Base-by-base conservation (phyloP, 805 yeast species). In the Starmera amethionina region DNA sequence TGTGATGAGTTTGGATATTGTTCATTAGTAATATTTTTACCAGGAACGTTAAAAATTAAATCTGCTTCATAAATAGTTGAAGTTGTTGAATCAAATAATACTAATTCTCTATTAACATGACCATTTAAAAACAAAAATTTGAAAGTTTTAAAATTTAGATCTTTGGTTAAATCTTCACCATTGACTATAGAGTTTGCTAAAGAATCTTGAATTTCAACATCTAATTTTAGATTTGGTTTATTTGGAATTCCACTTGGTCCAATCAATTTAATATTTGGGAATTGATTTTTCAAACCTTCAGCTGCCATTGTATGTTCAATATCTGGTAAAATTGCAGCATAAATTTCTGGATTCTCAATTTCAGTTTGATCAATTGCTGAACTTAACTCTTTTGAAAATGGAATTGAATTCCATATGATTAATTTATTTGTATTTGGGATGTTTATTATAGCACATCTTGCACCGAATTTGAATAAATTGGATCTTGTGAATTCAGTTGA, bases 271-370 rank as follows among this genome's bases (percentile, higher is more conserved):
- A 75, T 56, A 3, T 63, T 50, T 4, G 85, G 83, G 52, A 62
- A 68, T 40, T 59, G 56, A 15, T 64, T 61, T 51, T 73, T 70
- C 59, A 79, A 72, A 12, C 72, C 68, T 22, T 57, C 51, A 11
- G 79, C 73, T 3, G 81, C 83, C 74, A 80, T 59, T 1, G 82
- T 76, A 51, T 81, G 88, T 46, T 77, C 82, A 29, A 46, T 51
- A 50, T 81, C 84, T 2, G 87, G 86, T 36, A 81, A 65, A 34
- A 82, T 65, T 31, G 77, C 61, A 45, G 75, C 71, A 2, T 70
- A 55, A 33, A 77, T 64, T 27, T 67, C 65, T 28, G 55, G 49
- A 11, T 59, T 42, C 36, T 58, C 57, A 1, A 63, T 56, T 4
- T 58, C 55, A 15, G 59, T 60, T 5, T 62, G 44, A 40, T 60